Evolutionary conservation across 208 protist genomes (phyloP).

Genomic region (Willaertia magna): DNA sequence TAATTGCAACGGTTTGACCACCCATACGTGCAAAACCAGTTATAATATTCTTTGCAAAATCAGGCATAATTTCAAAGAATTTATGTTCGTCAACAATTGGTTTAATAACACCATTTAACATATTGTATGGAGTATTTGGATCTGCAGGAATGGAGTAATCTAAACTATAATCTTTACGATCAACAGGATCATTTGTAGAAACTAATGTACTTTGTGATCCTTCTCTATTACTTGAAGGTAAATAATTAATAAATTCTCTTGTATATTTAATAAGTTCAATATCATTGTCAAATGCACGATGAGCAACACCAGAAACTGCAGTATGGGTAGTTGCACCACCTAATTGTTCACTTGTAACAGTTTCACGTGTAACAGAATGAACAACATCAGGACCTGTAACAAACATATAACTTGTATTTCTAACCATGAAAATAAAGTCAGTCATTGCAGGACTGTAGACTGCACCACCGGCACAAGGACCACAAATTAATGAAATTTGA

Average conservation of each 20-base stretch:
- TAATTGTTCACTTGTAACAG: conserved; percentile 72
- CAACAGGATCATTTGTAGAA: conserved; percentile 42
- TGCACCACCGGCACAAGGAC: conserved; percentile 74
- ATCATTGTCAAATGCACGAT: conserved; percentile 75
- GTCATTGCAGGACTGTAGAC: conserved; percentile 79
- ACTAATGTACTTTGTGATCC: conserved; percentile 34
- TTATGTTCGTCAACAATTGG: conserved; percentile 60
- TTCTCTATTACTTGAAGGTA: conserved; percentile 66
- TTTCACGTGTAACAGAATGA: conserved; percentile 79
- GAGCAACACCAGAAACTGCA: conserved; percentile 64
- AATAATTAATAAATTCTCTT: conserved; percentile 62
- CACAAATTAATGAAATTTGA: conserved; percentile 89
- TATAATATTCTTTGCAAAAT: conserved; percentile 87
- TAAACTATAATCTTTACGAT: conserved; percentile 36
- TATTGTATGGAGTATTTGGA: conserved; percentile 77
- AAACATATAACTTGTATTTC: conserved; percentile 87
- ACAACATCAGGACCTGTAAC: conserved; percentile 91
- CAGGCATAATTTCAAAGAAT: conserved; percentile 83
- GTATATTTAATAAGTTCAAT: conserved; percentile 60
- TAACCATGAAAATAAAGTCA: conserved; percentile 92
- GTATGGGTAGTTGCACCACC: conserved; percentile 73
- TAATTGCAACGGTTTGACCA: conserved; percentile 70
- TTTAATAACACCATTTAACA: conserved; percentile 62
- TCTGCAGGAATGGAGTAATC: conserved; percentile 61
- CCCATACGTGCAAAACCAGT: conserved; percentile 74